phyloP scores from a whole-genome alignment of 768 basidiomycete genomes.

The Amanita rimosa region DNA sequence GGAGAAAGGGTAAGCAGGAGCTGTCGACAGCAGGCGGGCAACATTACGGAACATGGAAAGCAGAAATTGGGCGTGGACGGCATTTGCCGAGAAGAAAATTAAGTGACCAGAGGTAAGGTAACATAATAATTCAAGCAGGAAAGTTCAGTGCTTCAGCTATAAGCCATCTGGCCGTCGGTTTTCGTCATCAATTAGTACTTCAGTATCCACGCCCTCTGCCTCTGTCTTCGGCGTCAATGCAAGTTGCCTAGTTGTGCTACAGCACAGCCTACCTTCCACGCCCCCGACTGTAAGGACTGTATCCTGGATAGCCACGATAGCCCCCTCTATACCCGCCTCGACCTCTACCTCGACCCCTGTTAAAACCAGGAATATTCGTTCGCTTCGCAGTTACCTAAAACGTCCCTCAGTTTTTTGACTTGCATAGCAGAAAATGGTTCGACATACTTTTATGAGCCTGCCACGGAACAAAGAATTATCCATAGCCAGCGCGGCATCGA shows the following conservation, averaged over 20 bases:
- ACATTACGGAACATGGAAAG: not conserved
- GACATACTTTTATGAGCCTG: slow-evolving; percentile 73
- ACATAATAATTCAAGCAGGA: not conserved
- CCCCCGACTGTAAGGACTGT: slow-evolving; percentile 49
- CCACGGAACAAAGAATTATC: slow-evolving; percentile 96
- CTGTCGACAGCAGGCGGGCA: slow-evolving; percentile 32
- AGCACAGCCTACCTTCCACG: slow-evolving; percentile 57
- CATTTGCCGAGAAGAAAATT: slow-evolving; percentile 3
- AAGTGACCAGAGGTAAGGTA: slow-evolving; percentile 2
- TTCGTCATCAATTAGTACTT: slow-evolving; percentile 31
- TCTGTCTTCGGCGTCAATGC: slow-evolving; percentile 12
- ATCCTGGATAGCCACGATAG: slow-evolving; percentile 27
- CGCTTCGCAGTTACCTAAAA: slow-evolving; percentile 85
- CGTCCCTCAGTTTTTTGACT: not conserved
- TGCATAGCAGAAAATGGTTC: not conserved
- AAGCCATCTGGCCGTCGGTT: not conserved
- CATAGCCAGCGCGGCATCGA: slow-evolving; percentile 84
- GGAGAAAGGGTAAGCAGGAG: slow-evolving; percentile 60
- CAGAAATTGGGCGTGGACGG: not conserved
- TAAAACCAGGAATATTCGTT: slow-evolving; percentile 92
- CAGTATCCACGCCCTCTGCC: slow-evolving; percentile 64
- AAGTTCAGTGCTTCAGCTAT: slow-evolving; percentile 4
- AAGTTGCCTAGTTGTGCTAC: not conserved
- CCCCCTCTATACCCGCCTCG: slow-evolving; percentile 39
- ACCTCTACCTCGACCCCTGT: slow-evolving; percentile 72